Base-by-base conservation (phyloP, 2,329 filamentous ascomycete genomes). In the Pyricularia sp. region DNA sequence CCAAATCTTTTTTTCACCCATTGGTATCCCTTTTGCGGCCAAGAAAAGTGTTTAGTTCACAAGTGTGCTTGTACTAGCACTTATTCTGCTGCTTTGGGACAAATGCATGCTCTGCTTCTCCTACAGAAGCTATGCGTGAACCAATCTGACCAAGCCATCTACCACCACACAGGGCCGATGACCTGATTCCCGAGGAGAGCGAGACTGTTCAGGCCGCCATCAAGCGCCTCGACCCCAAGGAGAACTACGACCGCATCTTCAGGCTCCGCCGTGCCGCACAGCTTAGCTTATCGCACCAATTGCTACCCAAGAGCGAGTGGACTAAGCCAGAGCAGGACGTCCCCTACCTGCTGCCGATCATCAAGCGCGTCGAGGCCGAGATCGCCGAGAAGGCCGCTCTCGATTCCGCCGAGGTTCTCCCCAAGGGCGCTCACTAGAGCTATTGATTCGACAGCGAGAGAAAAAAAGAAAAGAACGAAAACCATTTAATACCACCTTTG, bases 191-290 rank as follows among this genome's bases (percentile, higher is more conserved):
- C 79, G 95, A 99, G 83, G 95, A 99, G 84, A 91, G 87, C 85
- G 92, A 95, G 76, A 83, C 85, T 70, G 93, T 97, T 76, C 90
- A 95, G 81, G 87, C 90, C 75, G 95, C 95, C 72, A 87, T 99
- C 77, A 92, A 92, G 87, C 93, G 95, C 79, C 91, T 99, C 72
- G 88, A 92, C 70, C 87, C 92, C 76, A 92, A 96, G 85, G 92
- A 95, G 79, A 87, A 90, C 76, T 98, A 98, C 84, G 95, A 99
- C 85, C 94, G 95, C 80, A 89, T 98, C 80, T 99, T 93, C 90
- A 94, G 95, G 78, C 88, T 99, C 81, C 92, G 95, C 84, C 90
- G 95, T 82, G 94, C 95, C 76, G 90, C 96, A 83, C 95, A 99
- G 83, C 84, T 82, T 80, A 87, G 84, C 76, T 80, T 87, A 77